phyloP scores from a whole-genome alignment of 2,329 filamentous ascomycete genomes.

The Dactylonectria estremocensis region DNA sequence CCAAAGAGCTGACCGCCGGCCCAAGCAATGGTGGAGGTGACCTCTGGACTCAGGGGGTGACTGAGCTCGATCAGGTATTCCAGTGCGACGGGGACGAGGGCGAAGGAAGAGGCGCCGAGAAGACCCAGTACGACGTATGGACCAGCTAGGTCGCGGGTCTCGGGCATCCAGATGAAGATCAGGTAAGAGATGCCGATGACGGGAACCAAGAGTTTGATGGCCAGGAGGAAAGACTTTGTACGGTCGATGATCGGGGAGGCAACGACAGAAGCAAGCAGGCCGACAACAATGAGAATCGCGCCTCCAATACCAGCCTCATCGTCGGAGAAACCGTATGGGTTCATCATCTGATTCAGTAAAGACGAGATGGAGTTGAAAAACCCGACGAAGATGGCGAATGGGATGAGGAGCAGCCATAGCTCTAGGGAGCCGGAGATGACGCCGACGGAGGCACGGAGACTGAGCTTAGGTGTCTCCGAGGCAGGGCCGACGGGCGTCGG shows the following conservation, averaged over 20 bases:
- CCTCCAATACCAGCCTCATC: slow-evolving; percentile 91
- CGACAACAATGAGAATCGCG: slow-evolving; percentile 89
- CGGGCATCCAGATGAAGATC: slow-evolving; percentile 83
- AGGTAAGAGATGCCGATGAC: slow-evolving; percentile 82
- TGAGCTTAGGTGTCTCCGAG: slow-evolving; percentile 70
- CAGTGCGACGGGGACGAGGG: slow-evolving; percentile 85
- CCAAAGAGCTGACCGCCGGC: slow-evolving; percentile 88
- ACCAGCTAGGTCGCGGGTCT: slow-evolving; percentile 72
- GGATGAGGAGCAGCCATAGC: slow-evolving; percentile 84
- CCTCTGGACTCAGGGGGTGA: slow-evolving; percentile 88
- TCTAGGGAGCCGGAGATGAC: slow-evolving; percentile 73
- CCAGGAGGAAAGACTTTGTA: slow-evolving; percentile 82
- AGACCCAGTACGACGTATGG: slow-evolving; percentile 83
- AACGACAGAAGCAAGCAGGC: slow-evolving; percentile 83
- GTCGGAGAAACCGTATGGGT: slow-evolving; percentile 87
- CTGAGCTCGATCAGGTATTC: slow-evolving; percentile 92
- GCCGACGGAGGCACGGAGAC: slow-evolving; percentile 65
- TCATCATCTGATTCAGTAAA: slow-evolving; percentile 90
- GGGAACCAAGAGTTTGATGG: slow-evolving; percentile 82
- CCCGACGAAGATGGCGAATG: slow-evolving; percentile 89
- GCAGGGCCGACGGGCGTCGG: slow-evolving; percentile 84
- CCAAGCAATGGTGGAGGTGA: slow-evolving; percentile 89
- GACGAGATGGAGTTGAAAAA: slow-evolving; percentile 95
- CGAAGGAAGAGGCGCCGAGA: slow-evolving; percentile 85
- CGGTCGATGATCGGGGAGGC: slow-evolving; percentile 87